These are phyloP conservation scores for Botryosphaeria dothidea DNA, from an alignment of 2,329 filamentous ascomycete genomes.

Conservation along the genomic window DNA sequence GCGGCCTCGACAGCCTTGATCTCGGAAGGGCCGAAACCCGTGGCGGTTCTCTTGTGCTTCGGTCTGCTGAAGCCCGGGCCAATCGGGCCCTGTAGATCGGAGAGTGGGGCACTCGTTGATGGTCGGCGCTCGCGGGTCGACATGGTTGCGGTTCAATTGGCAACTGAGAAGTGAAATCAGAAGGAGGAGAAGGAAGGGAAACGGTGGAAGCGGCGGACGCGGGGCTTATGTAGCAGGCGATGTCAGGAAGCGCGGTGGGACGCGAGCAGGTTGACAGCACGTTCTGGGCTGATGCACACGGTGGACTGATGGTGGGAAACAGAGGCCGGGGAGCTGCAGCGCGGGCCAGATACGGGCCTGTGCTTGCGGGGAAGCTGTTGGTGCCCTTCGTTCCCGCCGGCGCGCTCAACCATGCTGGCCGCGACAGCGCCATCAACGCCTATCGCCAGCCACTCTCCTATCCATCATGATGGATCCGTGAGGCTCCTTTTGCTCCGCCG, in stretches of 20 bases:
- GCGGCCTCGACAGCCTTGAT: slow-evolving; percentile 92
- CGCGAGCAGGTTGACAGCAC: slow-evolving; percentile 10
- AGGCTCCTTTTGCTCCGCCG: neutral
- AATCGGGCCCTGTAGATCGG: slow-evolving; percentile 82
- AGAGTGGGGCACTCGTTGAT: slow-evolving; percentile 78
- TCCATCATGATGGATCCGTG: neutral
- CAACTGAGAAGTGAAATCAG: neutral
- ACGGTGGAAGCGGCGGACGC: neutral
- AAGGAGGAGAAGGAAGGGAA: neutral
- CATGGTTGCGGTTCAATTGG: slow-evolving; percentile 25
- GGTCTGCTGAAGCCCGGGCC: slow-evolving; percentile 86
- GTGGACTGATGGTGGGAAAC: slow-evolving; percentile 12
- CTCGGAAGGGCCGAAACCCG: slow-evolving; percentile 84
- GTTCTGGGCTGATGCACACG: slow-evolving; percentile 9
- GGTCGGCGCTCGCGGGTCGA: slow-evolving; percentile 73
- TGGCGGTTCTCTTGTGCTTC: slow-evolving; percentile 97
- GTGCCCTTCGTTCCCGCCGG: slow-evolving; percentile 2
- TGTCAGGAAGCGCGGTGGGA: slow-evolving; percentile 7
- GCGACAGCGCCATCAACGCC: slow-evolving; percentile 1
- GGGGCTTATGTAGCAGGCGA: slow-evolving; percentile 8
- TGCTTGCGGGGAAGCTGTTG: slow-evolving; percentile 16
- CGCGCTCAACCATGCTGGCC: neutral
- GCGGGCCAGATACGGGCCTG: neutral
- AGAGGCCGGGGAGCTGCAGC: slow-evolving; percentile 6
- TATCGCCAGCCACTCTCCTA: neutral